Conservation (phyloP, 2,329 filamentous ascomycete genomes). For the Diaporthe ilicicola region DNA sequence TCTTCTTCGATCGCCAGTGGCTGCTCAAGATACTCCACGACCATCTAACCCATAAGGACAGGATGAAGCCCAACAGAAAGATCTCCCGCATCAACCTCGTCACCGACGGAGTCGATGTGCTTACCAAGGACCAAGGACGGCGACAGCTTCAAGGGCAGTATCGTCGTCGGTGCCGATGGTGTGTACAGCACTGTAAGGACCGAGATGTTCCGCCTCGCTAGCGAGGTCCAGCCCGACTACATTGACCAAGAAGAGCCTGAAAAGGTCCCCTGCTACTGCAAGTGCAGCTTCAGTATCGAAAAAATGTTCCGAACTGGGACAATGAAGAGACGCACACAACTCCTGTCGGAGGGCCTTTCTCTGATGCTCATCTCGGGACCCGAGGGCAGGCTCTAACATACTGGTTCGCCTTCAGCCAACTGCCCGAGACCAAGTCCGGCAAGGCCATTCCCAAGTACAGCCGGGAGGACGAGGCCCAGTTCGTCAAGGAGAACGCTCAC, state of each 20-base stretch:
- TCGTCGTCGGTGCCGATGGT: slow-evolving; percentile 34
- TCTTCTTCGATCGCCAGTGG: slow-evolving; percentile 47
- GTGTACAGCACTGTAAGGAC: slow-evolving; percentile 27
- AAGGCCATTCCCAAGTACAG: slow-evolving; percentile 32
- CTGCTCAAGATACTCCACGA: slow-evolving; percentile 46
- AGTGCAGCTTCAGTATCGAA: slow-evolving; percentile 36
- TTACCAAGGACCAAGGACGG: slow-evolving; percentile 33
- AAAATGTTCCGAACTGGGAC: neutral
- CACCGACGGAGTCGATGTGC: neutral
- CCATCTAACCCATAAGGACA: slow-evolving; percentile 44
- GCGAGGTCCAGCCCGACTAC: neutral
- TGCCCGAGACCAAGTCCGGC: slow-evolving; percentile 27
- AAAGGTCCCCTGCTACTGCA: slow-evolving; percentile 13
- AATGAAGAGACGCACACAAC: neutral
- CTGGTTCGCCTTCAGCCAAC: slow-evolving; percentile 34
- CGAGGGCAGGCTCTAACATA: slow-evolving; percentile 32
- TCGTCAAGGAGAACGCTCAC: slow-evolving; percentile 23
- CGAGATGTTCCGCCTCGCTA: slow-evolving; percentile 36
- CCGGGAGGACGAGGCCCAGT: slow-evolving; percentile 24
- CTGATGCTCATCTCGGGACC: slow-evolving; percentile 34
- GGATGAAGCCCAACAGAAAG: slow-evolving; percentile 41
- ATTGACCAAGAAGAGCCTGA: neutral
- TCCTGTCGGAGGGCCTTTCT: slow-evolving; percentile 29
- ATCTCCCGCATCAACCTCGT: slow-evolving; percentile 40
- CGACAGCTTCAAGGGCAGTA: slow-evolving; percentile 29